Evolutionary conservation across 768 basidiomycete species (phyloP).

Genomic region (Tubosaeta brunneosetosa): DNA sequence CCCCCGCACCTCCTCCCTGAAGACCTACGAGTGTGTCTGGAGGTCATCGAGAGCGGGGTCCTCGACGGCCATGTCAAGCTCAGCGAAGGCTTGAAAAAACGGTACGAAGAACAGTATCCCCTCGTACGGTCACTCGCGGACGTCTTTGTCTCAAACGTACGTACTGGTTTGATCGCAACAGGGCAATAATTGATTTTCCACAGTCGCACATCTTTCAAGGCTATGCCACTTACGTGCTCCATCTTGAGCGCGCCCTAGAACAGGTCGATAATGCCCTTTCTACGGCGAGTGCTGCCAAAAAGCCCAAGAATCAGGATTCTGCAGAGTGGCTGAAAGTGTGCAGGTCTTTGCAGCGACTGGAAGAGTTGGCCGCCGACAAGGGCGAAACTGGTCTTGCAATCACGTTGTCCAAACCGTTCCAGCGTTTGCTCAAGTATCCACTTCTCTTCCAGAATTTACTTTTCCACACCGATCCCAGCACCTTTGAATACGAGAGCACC

Average conservation of each 20-base stretch:
- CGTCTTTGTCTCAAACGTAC: constrained; percentile 90
- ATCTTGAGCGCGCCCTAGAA: constrained; percentile 84
- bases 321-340: constrained; percentile 77
- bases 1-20: constrained; percentile 82
- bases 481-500: constrained; percentile 95
- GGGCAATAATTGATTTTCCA: constrained; percentile 17
- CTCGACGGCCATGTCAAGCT: constrained; percentile 86
- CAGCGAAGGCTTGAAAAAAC: constrained; percentile 77
- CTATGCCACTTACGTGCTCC: constrained; percentile 92
- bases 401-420: constrained; percentile 94
- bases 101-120: constrained; percentile 95
- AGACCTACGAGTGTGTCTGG: constrained; percentile 78
- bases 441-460: constrained; percentile 96
- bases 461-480: constrained; percentile 95
- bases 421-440: constrained; percentile 93
- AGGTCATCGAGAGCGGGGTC: constrained; percentile 82
- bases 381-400: constrained; percentile 95
- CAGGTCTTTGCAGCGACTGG: constrained; percentile 68
- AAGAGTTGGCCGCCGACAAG: constrained; percentile 74
- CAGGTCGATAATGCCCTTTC: constrained; percentile 80
- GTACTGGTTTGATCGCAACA: constrained; percentile 28
- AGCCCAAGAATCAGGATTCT: constrained; percentile 77
- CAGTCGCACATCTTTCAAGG: constrained; percentile 92
- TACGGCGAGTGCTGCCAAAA: constrained; percentile 57
- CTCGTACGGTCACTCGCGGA: constrained; percentile 90